Evolutionary conservation across 192 early-diverging fungal species (phyloP), one percentile per base, ranked within the genome.

Genomic region (Coemansia sp.): DNA sequence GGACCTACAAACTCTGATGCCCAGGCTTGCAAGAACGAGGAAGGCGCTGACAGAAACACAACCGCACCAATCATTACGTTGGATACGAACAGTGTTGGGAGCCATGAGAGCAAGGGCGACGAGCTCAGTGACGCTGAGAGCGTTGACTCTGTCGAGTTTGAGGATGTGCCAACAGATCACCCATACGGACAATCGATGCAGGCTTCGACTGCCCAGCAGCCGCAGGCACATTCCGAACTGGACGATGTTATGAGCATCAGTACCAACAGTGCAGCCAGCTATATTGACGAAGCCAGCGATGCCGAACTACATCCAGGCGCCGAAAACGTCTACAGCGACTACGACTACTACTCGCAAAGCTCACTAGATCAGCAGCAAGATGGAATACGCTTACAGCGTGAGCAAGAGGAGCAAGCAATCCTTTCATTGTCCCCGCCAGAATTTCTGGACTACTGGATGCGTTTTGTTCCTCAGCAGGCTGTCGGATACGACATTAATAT

Each of bases 81-180:
- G 17, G 52, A 54, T 33, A 15, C 3, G 15, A 31, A n/a, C 30
- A 54, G 52, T 17, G 17, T 25, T 33, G 52, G 52, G 17, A 54
- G 52, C 29, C 52, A 29, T 28, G 52, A 54, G 15, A 47, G 38
- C 64, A 38, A 70, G 22, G 61, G 68, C 17, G 72, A 68, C 29
- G 59, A 66, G 23, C 59, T 64, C 9, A 67, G 75, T 17, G 65
- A 82, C 11, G 68, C 70, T 8, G 82, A 84, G 17, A 76, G 80
- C n/a, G 68, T 68, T 4, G 81, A 82, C 20, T 83, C 83, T 2
- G 83, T 84, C 0, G 82, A 87, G 57, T 82, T 84, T 67, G 85
- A 88, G 36, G 80, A 85, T 10, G 85, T 83, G 13, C 50, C 55
- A 0, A 62, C 70, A 0, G 41, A 31, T 7, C 29, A 3, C 6